Percentiles rank a stretch among this genome's conserved stretches.
These are phyloP conservation scores for Penicillium brevicompactum DNA, from an alignment of 2,329 filamentous ascomycete genomes.

Conservation along the genomic window DNA sequence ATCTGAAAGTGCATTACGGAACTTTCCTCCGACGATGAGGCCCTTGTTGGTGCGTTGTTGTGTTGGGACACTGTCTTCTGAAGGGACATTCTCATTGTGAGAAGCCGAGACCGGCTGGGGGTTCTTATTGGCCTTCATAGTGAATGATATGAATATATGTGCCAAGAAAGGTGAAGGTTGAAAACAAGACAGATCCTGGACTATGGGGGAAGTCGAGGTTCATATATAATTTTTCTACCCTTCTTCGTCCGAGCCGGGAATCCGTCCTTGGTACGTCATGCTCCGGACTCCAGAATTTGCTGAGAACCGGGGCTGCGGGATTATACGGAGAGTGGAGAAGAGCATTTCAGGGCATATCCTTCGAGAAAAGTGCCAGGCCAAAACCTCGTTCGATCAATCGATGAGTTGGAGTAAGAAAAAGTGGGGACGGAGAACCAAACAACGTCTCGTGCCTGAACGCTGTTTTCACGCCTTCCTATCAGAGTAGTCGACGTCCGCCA, in stretches of 20 bases:
- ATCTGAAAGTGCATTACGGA: conserved; percentile 25
- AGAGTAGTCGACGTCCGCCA: background rate
- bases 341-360: conserved; percentile 2
- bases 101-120: conserved; percentile 26
- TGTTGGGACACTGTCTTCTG: background rate
- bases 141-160: background rate
- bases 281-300: conserved; percentile 21
- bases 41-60: conserved; percentile 8
- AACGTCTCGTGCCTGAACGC: background rate
- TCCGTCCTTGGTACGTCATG: conserved; percentile 11
- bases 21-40: conserved; percentile 31
- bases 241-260: background rate
- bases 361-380: conserved; percentile 3
- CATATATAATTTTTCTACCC: background rate
- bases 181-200: background rate
- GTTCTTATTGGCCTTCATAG: conserved; percentile 27
- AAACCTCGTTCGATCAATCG: conserved; percentile 3
- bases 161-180: background rate
- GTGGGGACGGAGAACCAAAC: background rate
- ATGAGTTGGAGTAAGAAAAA: background rate
- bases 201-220: background rate
- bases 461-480: background rate
- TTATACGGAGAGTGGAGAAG: conserved; percentile 16
- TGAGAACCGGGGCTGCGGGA: conserved; percentile 19
- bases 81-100: conserved; percentile 25